These are phyloP conservation scores for Sinapis alba DNA, from an alignment of 441 rosid genomes.

Conservation along the genomic window DNA sequence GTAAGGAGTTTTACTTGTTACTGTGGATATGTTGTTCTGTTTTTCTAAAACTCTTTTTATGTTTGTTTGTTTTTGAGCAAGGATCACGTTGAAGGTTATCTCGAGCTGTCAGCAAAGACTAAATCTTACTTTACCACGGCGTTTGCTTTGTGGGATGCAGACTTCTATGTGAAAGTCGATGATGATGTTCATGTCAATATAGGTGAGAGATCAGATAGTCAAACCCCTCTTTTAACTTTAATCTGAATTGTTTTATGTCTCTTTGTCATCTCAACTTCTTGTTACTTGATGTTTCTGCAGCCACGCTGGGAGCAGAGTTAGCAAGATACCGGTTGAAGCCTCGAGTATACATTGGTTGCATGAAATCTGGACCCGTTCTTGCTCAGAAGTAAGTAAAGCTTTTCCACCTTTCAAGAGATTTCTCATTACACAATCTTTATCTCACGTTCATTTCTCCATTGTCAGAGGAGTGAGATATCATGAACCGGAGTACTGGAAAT, in stretches of 20 bases:
- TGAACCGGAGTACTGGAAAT: not conserved
- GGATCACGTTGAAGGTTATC: slow-evolving; percentile 1
- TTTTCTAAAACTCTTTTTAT: not conserved
- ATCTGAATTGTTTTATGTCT: not conserved
- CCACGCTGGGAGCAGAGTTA: not conserved
- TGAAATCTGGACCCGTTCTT: slow-evolving; percentile 7
- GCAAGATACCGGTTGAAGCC: not conserved
- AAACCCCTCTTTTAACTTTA: not conserved
- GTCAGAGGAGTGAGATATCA: not conserved
- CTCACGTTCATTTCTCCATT: not conserved
- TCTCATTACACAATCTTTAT: not conserved
- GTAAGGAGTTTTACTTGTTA: not conserved
- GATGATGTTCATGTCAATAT: not conserved
- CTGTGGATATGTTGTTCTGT: too few species aligned
- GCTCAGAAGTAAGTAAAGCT: not conserved
- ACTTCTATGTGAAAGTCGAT: not conserved
- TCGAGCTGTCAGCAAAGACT: slow-evolving; percentile 2
- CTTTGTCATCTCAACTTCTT: not conserved
- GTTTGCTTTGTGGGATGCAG: not conserved
- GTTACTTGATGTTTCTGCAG: not conserved
- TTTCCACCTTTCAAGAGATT: not conserved
- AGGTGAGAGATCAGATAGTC: not conserved
- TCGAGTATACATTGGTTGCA: not conserved
- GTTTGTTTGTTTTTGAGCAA: not conserved
- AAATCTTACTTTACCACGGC: not conserved